Base-by-base conservation (phyloP, 148 eudicot genomes). In the Arctostaphylos glauca region DNA sequence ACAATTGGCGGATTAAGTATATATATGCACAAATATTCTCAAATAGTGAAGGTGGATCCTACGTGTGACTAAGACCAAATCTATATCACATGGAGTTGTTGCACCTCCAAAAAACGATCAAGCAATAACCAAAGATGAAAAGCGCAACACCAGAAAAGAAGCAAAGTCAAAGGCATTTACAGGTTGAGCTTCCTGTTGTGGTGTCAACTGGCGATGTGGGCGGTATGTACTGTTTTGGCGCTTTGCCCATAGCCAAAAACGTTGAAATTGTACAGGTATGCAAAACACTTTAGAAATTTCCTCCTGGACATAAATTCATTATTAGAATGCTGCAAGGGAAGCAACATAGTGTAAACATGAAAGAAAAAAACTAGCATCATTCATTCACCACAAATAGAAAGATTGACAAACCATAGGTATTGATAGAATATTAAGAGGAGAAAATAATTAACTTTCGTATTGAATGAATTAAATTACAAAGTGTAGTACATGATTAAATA, bases 201-300 rank as follows among this genome's bases (percentile, higher is more conserved):
- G 86, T 12, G 87, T 91, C 90, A 95, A 88, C 9, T 92, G 95
- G 6, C 98, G 92, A 86, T 89, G 89, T 21, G 98, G 98, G 70
- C 98, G 98, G 84, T 94, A 93, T 0, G 98, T 94, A 52, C 92
- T 92, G 82, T 94, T 95, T 83, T 92, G 92, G 67, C 98, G 89
- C 90, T 92, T 94, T 75, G 93, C 98, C 98, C 98, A 95, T 25
- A 90, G 73, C 98, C 98, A 95, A 80, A 88, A 95, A 16, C 98
- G 90, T 74, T 95, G 98, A 77, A 86, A 95, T 52, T 94, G 94
- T 85, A 93, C 96, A 0, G 98, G 98, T 79, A 95, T 85, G 52
- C 96, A 98, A 89, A 94, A 85, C 79, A 91, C 96, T 90, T 92
- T 92, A 55, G 96, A 95, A 55, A 95, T 91, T 80, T 94, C 97